A percentile compares a stretch with the other conserved stretches of the same genome.
phyloP scores from a whole-genome alignment of 2,329 filamentous ascomycete genomes.

The Diaporthe longicolla region DNA sequence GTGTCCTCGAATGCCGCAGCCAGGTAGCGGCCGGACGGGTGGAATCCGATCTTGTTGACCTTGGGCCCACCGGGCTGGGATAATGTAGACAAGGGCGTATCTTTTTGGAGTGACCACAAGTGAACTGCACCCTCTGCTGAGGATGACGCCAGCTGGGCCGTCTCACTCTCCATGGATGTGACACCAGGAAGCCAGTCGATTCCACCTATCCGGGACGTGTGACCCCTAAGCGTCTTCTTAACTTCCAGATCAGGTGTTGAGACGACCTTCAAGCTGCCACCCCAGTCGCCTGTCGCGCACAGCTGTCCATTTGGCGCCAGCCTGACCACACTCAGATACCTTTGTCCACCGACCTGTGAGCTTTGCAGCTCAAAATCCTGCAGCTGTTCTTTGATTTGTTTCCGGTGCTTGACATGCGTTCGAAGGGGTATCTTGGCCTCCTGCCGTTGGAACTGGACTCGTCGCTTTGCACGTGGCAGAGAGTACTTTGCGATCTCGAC shows the following conservation, averaged over 20 bases:
- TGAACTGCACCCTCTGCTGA: conserved; percentile 90
- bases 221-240: conserved; percentile 82
- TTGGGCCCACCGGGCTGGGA: conserved; percentile 63
- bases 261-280: conserved; percentile 88
- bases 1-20: conserved; percentile 96
- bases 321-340: conserved; percentile 91
- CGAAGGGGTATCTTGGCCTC: conserved; percentile 88
- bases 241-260: conserved; percentile 86
- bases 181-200: conserved; percentile 91
- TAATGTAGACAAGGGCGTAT: conserved; percentile 76
- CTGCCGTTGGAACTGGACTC: conserved; percentile 81
- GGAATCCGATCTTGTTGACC: conserved; percentile 93
- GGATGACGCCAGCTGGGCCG: conserved; percentile 89
- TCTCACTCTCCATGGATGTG: conserved; percentile 76
- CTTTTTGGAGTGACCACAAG: conserved; percentile 89
- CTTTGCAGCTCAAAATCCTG: conserved; percentile 91
- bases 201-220: conserved; percentile 90
- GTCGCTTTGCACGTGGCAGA: conserved; percentile 82
- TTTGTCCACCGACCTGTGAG: conserved; percentile 91
- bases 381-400: conserved; percentile 86
- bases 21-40: conserved; percentile 90
- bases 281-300: conserved; percentile 94
- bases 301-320: conserved; percentile 89
- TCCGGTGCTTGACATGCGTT: conserved; percentile 93
- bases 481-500: conserved; percentile 87